phyloP scores from a whole-genome alignment of 768 basidiomycete species.

The Leccinum rimulosum region DNA sequence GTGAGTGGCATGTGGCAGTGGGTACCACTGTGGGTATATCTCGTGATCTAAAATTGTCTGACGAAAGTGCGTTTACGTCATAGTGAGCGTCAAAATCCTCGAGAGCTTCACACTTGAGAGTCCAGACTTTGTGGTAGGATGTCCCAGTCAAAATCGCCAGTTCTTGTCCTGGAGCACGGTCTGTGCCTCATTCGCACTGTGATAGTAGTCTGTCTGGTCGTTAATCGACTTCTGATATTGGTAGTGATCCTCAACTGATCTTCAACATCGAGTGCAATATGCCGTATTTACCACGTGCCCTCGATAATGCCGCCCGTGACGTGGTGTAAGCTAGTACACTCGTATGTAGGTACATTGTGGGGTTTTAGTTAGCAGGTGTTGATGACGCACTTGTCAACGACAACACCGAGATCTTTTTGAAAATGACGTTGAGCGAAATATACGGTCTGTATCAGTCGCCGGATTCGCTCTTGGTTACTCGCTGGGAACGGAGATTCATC shows the following conservation, averaged over 20 bases:
- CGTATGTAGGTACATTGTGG: background rate
- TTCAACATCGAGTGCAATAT: conserved; percentile 14
- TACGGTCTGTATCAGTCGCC: background rate
- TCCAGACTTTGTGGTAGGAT: conserved; percentile 2
- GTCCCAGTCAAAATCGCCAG: background rate
- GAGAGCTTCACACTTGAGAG: background rate
- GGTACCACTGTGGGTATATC: conserved; percentile 3
- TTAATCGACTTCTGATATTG: conserved; percentile 24
- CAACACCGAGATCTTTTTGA: background rate
- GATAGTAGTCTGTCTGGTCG: conserved; percentile 10
- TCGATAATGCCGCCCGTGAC: background rate
- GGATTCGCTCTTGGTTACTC: conserved; percentile 28
- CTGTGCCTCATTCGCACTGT: conserved; percentile 2
- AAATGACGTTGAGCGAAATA: conserved; percentile 7
- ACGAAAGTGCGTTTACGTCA: conserved; percentile 23
- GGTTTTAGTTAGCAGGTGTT: background rate
- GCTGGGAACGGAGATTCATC: conserved; percentile 21
- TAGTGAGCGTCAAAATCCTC: background rate
- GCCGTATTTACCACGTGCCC: conserved; percentile 15
- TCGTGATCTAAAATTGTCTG: conserved; percentile 2
- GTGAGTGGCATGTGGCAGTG: conserved; percentile 6
- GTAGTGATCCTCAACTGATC: conserved; percentile 32
- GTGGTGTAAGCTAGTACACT: background rate
- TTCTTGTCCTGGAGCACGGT: conserved; percentile 1
- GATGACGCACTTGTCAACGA: background rate